Conservation (phyloP, 805 yeast genomes). For the Cyberlindnera mycetangii region DNA sequence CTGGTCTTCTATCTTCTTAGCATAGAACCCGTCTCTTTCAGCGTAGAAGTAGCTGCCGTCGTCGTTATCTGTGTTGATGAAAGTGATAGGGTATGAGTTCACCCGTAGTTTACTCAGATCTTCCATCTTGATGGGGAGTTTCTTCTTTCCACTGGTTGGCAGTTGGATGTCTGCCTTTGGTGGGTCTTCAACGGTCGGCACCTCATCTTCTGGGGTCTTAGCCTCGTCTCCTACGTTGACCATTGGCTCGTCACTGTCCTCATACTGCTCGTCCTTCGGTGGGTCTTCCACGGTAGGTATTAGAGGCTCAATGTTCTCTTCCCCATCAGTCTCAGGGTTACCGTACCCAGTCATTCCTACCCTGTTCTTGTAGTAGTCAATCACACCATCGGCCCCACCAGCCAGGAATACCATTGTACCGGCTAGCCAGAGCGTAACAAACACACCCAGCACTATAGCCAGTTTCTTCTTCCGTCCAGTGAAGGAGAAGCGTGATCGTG, state of each 20-base stretch:
- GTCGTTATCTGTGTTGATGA: conserved; percentile 17
- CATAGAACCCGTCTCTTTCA: conserved; percentile 11
- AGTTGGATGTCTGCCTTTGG: conserved; percentile 1
- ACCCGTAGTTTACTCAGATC: conserved; percentile 22
- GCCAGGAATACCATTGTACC: conserved; percentile 18
- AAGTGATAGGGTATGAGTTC: conserved; percentile 12
- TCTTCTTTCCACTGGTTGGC: background rate
- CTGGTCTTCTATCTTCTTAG: conserved; percentile 17
- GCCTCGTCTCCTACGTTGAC: background rate
- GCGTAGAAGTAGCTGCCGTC: conserved; percentile 24
- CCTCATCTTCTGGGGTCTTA: background rate
- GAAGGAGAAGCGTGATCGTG: conserved; percentile 5
- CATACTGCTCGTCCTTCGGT: conserved; percentile 6
- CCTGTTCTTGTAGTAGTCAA: conserved; percentile 24
- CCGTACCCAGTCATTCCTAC: conserved; percentile 11
- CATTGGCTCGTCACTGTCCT: conserved; percentile 6
- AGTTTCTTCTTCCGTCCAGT: conserved; percentile 17
- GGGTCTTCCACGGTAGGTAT: conserved; percentile 6
- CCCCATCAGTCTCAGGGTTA: conserved; percentile 13
- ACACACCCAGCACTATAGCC: conserved; percentile 8
- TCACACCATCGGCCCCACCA: conserved; percentile 15
- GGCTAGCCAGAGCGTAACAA: conserved; percentile 16
- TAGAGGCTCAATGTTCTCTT: background rate
- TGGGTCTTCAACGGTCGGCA: conserved; percentile 1
- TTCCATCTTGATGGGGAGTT: conserved; percentile 17